A percentile compares a stretch with the other conserved stretches of the same genome.
Evolutionary conservation across 2,329 filamentous ascomycete species (phyloP).

Genomic region (Penicillium sp.): DNA sequence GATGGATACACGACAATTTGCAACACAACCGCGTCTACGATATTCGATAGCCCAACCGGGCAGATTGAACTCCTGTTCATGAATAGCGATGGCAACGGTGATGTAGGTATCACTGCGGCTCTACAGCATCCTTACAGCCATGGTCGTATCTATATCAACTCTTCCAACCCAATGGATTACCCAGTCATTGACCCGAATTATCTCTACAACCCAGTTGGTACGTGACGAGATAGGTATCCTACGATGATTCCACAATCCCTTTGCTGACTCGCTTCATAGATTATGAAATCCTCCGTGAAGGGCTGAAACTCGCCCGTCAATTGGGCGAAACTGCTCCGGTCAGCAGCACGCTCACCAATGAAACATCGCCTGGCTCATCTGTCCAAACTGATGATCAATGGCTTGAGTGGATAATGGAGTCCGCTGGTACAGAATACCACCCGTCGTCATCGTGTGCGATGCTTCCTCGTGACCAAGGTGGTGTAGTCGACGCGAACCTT

Average conservation of each 20-base stretch:
- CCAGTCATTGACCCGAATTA: slow-evolving; percentile 41
- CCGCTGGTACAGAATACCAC: slow-evolving; percentile 35
- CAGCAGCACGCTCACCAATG: slow-evolving; percentile 28
- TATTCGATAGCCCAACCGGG: slow-evolving; percentile 34
- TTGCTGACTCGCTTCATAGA: slow-evolving; percentile 21
- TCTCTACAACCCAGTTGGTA: slow-evolving; percentile 34
- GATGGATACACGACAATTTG: slow-evolving; percentile 38
- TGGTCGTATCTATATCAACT: slow-evolving; percentile 40
- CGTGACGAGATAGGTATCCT: not conserved
- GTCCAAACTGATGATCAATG: slow-evolving; percentile 36
- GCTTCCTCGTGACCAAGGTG: slow-evolving; percentile 35
- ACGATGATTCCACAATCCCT: not conserved
- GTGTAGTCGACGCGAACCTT: slow-evolving; percentile 38
- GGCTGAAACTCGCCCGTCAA: slow-evolving; percentile 35
- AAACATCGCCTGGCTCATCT: slow-evolving; percentile 30
- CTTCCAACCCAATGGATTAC: slow-evolving; percentile 37
- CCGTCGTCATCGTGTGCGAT: slow-evolving; percentile 37
- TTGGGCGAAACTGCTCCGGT: slow-evolving; percentile 33
- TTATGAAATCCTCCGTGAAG: slow-evolving; percentile 32
- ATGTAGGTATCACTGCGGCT: slow-evolving; percentile 37
- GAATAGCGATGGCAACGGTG: slow-evolving; percentile 38
- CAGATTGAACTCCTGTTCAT: slow-evolving; percentile 39
- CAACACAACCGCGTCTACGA: slow-evolving; percentile 33
- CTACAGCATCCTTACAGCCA: slow-evolving; percentile 41
- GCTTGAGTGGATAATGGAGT: slow-evolving; percentile 29